A percentile compares a stretch with the other conserved stretches of the same genome.
These are phyloP conservation scores for Heterobasidion occidentale DNA, from an alignment of 1,284 basidiomycete species.

Conservation along the genomic window DNA sequence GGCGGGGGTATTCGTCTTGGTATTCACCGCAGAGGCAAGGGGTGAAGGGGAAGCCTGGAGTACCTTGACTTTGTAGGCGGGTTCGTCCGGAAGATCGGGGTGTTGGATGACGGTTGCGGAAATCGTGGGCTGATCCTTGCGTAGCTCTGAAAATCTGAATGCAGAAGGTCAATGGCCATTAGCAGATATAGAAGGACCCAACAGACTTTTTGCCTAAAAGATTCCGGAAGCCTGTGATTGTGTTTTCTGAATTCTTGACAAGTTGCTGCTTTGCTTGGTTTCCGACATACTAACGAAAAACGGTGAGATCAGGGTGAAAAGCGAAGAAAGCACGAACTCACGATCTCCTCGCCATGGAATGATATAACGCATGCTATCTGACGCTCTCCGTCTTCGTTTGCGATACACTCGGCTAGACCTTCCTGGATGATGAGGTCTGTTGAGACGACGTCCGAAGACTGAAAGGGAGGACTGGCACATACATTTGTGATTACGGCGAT, in stretches of 20 bases:
- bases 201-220: slow-evolving; percentile 82
- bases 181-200: background rate
- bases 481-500: slow-evolving; percentile 97
- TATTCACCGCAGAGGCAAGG: slow-evolving; percentile 28
- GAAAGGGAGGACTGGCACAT: background rate
- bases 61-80: slow-evolving; percentile 84
- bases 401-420: slow-evolving; percentile 87
- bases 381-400: slow-evolving; percentile 97
- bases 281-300: slow-evolving; percentile 76
- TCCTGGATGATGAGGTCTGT: slow-evolving; percentile 40
- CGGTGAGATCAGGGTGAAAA: too few species aligned
- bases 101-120: slow-evolving; percentile 72
- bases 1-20: slow-evolving; percentile 52
- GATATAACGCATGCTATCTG: slow-evolving; percentile 95
- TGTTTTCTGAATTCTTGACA: slow-evolving; percentile 92
- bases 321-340: slow-evolving; percentile 28
- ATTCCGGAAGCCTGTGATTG: slow-evolving; percentile 91
- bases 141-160: slow-evolving; percentile 66
- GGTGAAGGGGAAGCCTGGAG: slow-evolving; percentile 68
- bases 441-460: too few species aligned
- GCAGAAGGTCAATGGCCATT: background rate
- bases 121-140: slow-evolving; percentile 40
- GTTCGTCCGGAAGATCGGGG: slow-evolving; percentile 62
- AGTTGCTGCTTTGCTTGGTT: slow-evolving; percentile 94
- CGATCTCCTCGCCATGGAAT: slow-evolving; percentile 87